phyloP scores from a whole-genome alignment of 2,329 filamentous ascomycete genomes.

The Ambrosiella cleistominuta region DNA sequence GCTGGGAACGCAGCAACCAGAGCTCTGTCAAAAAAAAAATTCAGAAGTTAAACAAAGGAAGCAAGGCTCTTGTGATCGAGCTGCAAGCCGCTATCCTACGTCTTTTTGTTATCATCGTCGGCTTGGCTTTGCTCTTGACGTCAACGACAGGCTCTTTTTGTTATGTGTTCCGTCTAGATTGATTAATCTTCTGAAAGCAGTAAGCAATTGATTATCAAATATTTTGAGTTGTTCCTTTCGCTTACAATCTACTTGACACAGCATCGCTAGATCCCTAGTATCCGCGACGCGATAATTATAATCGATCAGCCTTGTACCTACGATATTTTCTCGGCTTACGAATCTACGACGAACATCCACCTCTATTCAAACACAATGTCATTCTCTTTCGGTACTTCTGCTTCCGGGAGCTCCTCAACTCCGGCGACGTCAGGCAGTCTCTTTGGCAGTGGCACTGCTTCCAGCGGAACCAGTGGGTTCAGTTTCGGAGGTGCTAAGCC shows the following conservation, averaged over 20 bases:
- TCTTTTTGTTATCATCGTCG: neutral
- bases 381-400: conserved; percentile 23
- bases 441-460: conserved; percentile 15
- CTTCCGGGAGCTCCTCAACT: neutral
- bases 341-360: neutral
- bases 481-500: conserved; percentile 16
- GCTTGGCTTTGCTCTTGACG: neutral
- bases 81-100: neutral
- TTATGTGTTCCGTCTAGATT: neutral
- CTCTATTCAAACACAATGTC: conserved; percentile 19
- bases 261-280: neutral
- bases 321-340: neutral
- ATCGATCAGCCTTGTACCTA: conserved; percentile 8
- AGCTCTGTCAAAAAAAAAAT: conserved; percentile 8
- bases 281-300: neutral
- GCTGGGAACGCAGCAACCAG: neutral
- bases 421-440: conserved; percentile 2
- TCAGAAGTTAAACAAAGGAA: neutral
- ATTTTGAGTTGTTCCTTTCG: neutral
- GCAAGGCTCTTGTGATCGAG: conserved; percentile 1
- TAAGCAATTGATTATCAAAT: neutral
- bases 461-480: conserved; percentile 13
- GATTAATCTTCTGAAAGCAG: neutral
- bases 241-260: neutral
- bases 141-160: too few relatives aligned